phyloP scores from a whole-genome alignment of 768 basidiomycete species.

The Albatrellus ellisii region DNA sequence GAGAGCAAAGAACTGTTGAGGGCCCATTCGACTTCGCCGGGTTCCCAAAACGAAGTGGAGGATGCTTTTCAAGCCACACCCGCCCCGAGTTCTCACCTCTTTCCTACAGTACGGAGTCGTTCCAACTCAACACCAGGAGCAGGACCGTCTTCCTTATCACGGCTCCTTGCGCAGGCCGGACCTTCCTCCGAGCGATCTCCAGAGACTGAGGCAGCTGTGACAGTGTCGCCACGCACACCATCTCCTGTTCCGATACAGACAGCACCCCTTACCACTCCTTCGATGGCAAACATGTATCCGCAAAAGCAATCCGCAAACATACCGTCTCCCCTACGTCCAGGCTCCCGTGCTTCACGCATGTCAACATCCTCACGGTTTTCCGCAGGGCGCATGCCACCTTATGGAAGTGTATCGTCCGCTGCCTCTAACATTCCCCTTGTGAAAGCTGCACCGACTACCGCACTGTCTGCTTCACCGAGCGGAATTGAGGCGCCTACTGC shows the following conservation, averaged over 20 bases:
- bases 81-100: slow-evolving; percentile 54
- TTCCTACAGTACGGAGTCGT: slow-evolving; percentile 42
- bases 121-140: slow-evolving; percentile 55
- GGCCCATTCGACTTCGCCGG: slow-evolving; percentile 18
- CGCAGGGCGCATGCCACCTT: slow-evolving; percentile 42
- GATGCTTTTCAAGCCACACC: slow-evolving; percentile 55
- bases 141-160: slow-evolving; percentile 69
- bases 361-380: slow-evolving; percentile 63
- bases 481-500: slow-evolving; percentile 7
- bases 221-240: slow-evolving; percentile 17
- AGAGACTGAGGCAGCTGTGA: slow-evolving; percentile 5
- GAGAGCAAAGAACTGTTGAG: slow-evolving; percentile 37
- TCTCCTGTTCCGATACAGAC: slow-evolving; percentile 15
- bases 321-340: slow-evolving; percentile 44
- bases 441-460: slow-evolving; percentile 37
- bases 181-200: slow-evolving; percentile 25
- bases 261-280: slow-evolving; percentile 1
- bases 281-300: background rate
- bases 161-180: slow-evolving; percentile 62
- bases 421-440: slow-evolving; percentile 60
- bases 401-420: slow-evolving; percentile 38
- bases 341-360: slow-evolving; percentile 56
- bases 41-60: slow-evolving; percentile 49
- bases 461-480: slow-evolving; percentile 28
- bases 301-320: slow-evolving; percentile 1